phyloP scores from a whole-genome alignment of 352 stramenopile genomes.

The Elongisporangium prolatum region DNA sequence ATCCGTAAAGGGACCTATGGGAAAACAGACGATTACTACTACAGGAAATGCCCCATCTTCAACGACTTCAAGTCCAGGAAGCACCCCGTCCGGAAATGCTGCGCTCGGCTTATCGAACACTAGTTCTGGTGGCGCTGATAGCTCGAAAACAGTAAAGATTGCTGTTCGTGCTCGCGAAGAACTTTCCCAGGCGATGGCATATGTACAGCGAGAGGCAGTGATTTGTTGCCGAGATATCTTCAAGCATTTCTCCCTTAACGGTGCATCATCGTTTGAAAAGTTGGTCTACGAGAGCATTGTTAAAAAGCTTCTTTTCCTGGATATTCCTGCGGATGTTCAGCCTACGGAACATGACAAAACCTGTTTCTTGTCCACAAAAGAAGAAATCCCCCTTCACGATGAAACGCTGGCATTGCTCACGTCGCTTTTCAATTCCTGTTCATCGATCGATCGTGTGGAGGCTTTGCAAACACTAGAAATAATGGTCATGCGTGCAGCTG shows the following conservation, averaged over 20 bases:
- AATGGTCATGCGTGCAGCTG: slow-evolving; percentile 71
- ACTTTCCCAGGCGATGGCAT: slow-evolving; percentile 68
- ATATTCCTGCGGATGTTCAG: slow-evolving; percentile 78
- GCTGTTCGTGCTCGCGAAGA: slow-evolving; percentile 79
- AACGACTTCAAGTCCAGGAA: slow-evolving; percentile 4
- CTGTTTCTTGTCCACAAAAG: slow-evolving; percentile 81
- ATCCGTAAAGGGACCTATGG: slow-evolving; percentile 30
- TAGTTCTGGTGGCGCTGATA: slow-evolving; percentile 9
- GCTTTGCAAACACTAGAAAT: slow-evolving; percentile 68
- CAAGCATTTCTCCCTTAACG: slow-evolving; percentile 55
- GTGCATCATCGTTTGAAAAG: slow-evolving; percentile 68
- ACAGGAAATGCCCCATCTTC: slow-evolving; percentile 8
- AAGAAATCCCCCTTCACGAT: slow-evolving; percentile 76
- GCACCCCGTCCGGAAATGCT: slow-evolving; percentile 6
- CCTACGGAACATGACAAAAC: slow-evolving; percentile 80
- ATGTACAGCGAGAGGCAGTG: slow-evolving; percentile 68
- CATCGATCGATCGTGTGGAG: slow-evolving; percentile 61
- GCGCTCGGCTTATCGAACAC: not conserved
- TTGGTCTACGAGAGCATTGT: slow-evolving; percentile 77
- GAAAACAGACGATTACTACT: slow-evolving; percentile 12
- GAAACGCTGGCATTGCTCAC: slow-evolving; percentile 59
- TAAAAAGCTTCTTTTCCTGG: slow-evolving; percentile 79
- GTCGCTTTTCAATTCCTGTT: slow-evolving; percentile 51
- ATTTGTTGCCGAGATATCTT: slow-evolving; percentile 72
- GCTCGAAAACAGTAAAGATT: slow-evolving; percentile 54